Evolutionary conservation across 2,329 filamentous ascomycete genomes (phyloP), one percentile per base, ranked within the genome.

Genomic region (Zelopaecilomyces penicillatus): DNA sequence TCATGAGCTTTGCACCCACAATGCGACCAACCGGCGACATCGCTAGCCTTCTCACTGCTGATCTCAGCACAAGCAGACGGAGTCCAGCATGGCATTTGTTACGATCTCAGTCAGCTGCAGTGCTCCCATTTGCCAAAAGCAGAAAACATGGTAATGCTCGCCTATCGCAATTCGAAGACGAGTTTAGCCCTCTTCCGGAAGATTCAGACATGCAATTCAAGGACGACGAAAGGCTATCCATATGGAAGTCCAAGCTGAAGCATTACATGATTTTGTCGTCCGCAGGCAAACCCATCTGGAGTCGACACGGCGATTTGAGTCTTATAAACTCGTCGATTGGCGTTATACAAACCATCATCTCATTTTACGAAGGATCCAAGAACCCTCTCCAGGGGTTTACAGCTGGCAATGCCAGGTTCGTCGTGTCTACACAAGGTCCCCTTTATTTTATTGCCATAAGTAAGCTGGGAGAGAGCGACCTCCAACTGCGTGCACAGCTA

Each of bases 211-310:
- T 65, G 39, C 60, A 64, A 31, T 61, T 66, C 48, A 65, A 62
- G 39, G 75, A 80, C 43, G 78, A 82, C 39, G 66, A 73, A 39
- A 69, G 87, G 28, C 71, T 95, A 35, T 68, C 71, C 11, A 73
- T 82, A 51, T 98, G 90, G 90, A 93, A 89, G 61, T 80, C 85
- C 33, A 97, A 97, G 68, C 74, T 90, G 50, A 98, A 98, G 65
- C 93, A 98, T 65, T 98, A 95, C 64, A 80, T 98, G 66, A 95
- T 98, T 56, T 71, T 98, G 2, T 97, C 93, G 3, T 91, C 89
- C 10, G 91, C 94, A 7, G 93, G 93, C 19, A 98, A 98, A 63
- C 94, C 93, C 8, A 94, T 98, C 40, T 98, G 91, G 74, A 97
- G 89, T 58, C 80, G 94, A 40, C 91, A 98, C 61, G 93, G 94